Base-by-base conservation (phyloP, 495 filamentous ascomycete species). In the Penicillium cinerascens region DNA sequence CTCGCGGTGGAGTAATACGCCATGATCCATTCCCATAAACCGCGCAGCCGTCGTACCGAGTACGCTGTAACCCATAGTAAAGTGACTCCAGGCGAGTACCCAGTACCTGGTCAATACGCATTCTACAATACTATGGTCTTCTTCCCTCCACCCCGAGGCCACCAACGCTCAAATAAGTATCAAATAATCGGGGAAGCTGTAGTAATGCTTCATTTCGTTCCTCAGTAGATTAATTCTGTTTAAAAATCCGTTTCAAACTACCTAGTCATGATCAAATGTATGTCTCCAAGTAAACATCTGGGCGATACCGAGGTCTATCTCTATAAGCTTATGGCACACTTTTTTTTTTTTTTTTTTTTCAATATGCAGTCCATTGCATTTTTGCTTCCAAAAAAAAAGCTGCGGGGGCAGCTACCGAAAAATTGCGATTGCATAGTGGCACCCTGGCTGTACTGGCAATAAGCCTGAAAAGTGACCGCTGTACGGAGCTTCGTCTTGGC, bases 31-130 rank as follows among this genome's bases (percentile, higher is more conserved):
- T 47, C 49, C 47, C 43, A 41, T 55, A 61, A 64, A 55, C 51
- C 54, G 61, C 61, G 52, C 58, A 58, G 26, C 44, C 45, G 48
- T 52, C 47, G 60, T 64, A 64, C 54, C 49, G 36, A 42, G 38
- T 64, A 60, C 60, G 42, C 44, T 25, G 60, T 49, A 55, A 16
- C 22, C 22, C 50, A 60, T 58, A 58, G 47, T 59, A 47, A 58
- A 49, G 39, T 39, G 43, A 40, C 49, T 48, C 21, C 13, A 37
- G 9, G 37, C 45, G 49, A 52, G 60, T 60, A 53, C n/a, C 48
- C 36, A 39, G 42, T 58, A 60, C 57, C 42, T 15, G 0, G 10
- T 27, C 42, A 50, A 39, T 54, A 58, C 55, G 16, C n/a, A 20
- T 10, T 20, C n/a, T 33, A 44, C 16, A 17, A 20, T 20, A 16